Percentiles rank a stretch among this genome's conserved stretches.
These are phyloP conservation scores for Escallonia herrerae DNA, from an alignment of 129 eudicot species.

Conservation along the genomic window DNA sequence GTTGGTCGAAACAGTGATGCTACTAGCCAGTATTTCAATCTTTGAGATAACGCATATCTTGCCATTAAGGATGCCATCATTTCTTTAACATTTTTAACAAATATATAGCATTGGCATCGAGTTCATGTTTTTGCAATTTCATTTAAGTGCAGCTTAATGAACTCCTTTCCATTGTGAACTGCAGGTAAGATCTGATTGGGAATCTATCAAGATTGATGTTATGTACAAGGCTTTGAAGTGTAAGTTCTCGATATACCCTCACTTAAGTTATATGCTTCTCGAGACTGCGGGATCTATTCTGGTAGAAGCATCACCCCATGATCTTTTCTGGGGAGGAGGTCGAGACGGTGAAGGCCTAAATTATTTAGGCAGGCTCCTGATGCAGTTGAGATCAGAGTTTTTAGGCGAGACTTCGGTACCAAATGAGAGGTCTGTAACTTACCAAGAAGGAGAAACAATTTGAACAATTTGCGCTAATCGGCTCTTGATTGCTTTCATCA, in stretches of 20 bases:
- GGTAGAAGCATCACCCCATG: conserved; percentile 99
- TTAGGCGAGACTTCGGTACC: conserved; percentile 39
- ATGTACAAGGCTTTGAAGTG: conserved; percentile 85
- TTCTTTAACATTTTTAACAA: no score
- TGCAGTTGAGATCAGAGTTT: conserved; percentile 88
- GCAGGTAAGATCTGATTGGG: conserved; percentile 85
- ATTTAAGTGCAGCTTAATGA: background rate
- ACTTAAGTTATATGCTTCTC: conserved; percentile 68
- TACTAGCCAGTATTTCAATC: no score
- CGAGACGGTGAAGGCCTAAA: conserved; percentile 98
- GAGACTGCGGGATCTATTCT: conserved; percentile 77
- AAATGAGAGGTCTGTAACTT: conserved; percentile 17
- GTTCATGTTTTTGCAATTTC: no score
- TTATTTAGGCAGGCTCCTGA: conserved; percentile 81
- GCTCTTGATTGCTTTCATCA: no score
- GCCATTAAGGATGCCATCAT: no score
- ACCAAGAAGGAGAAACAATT: background rate
- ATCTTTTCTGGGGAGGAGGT: conserved; percentile 98
- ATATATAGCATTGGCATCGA: no score
- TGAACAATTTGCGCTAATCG: no score
- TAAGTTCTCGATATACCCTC: conserved; percentile 71
- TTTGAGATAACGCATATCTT: no score
- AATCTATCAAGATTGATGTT: conserved; percentile 53
- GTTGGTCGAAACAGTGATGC: no score
- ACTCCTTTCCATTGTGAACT: background rate